phyloP scores from a whole-genome alignment of 2,329 filamentous ascomycete species.

The Xylaria sp. region DNA sequence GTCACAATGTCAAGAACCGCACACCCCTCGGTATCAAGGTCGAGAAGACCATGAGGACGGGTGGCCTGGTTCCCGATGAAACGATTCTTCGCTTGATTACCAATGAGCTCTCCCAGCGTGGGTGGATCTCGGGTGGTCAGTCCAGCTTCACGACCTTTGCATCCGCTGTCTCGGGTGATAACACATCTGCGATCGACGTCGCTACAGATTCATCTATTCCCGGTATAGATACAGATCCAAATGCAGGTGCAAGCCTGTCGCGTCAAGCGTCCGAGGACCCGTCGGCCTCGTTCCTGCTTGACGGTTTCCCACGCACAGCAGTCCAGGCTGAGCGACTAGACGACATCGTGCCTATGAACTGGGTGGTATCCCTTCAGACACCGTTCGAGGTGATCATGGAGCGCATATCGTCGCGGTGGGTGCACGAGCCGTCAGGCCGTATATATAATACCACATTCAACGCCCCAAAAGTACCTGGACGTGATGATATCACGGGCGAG shows the following conservation, averaged over 20 bases:
- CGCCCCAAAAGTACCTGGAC: slow-evolving; percentile 79
- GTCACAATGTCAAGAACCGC: slow-evolving; percentile 89
- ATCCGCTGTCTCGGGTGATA: slow-evolving; percentile 52
- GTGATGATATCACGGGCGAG: slow-evolving; percentile 93
- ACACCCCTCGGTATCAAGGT: slow-evolving; percentile 92
- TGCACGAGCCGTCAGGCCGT: slow-evolving; percentile 88
- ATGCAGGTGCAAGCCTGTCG: slow-evolving; percentile 51
- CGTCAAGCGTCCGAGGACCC: slow-evolving; percentile 71
- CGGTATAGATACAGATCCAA: slow-evolving; percentile 52
- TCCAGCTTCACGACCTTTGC: slow-evolving; percentile 64
- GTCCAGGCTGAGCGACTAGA: slow-evolving; percentile 82
- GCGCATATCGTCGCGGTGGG: slow-evolving; percentile 91
- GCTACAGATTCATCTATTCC: slow-evolving; percentile 55
- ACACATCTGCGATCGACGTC: slow-evolving; percentile 43
- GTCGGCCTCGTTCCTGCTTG: slow-evolving; percentile 89
- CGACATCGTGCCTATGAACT: slow-evolving; percentile 88
- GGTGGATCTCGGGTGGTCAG: slow-evolving; percentile 74
- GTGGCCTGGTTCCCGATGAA: slow-evolving; percentile 88
- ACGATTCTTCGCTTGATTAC: slow-evolving; percentile 93
- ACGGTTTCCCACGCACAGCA: slow-evolving; percentile 93
- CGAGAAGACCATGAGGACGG: slow-evolving; percentile 86
- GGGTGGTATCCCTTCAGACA: slow-evolving; percentile 87
- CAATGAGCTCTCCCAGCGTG: slow-evolving; percentile 84
- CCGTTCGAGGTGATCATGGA: slow-evolving; percentile 87
- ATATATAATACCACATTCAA: slow-evolving; percentile 98